Evolutionary conservation across 2,329 filamentous ascomycete genomes (phyloP), one percentile per base, ranked within the genome.

Genomic region (Trichoderma brevicompactum): DNA sequence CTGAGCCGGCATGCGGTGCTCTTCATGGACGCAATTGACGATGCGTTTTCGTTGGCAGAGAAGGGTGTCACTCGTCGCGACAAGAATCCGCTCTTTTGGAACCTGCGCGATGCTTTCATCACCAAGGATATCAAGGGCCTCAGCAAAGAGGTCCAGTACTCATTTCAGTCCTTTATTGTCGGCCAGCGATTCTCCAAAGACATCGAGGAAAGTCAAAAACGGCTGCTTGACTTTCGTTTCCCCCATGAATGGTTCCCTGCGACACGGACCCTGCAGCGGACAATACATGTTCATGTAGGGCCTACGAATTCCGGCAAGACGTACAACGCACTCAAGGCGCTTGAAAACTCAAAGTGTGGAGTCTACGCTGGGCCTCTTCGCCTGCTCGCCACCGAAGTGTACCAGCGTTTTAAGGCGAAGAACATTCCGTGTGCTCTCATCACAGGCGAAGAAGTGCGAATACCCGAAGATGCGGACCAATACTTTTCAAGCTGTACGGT

Each of bases 271-370:
- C 82, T 95, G 71, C 91, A 94, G 72, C 85, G 95, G 50, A 94
- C 87, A 0, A 85, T 99, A 46, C 92, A 98, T 79, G 81, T 99
- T 19, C 95, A 99, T 72, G 93, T 99, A 56, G 95, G 95, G 0
- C 95, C 95, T 1, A 99, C 95, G 2, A 99, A 99, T 77, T 98
- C 95, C 0, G 95, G 95, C 65, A 99, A 99, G 82, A 99, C 96
- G 0, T 99, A 98, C 74, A 90, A 93, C 74, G 96, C 95, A 0
- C 80, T 99, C 68, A 89, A 96, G 78, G 88, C 90, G 12, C 83
- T 99, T 10, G 92, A 97, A 75, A 82, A 86, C 56, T 89, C 90
- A 2, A 83, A 88, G 36, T 84, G 82, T 8, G 95, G 95, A 44
- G 88, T 97, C 56, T 99, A 98, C 75, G 92, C 94, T 3, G 95